A percentile compares a stretch with the other conserved stretches of the same genome.
phyloP scores from a whole-genome alignment of 2,329 filamentous ascomycete genomes.

The Ophiostoma tasmaniense region DNA sequence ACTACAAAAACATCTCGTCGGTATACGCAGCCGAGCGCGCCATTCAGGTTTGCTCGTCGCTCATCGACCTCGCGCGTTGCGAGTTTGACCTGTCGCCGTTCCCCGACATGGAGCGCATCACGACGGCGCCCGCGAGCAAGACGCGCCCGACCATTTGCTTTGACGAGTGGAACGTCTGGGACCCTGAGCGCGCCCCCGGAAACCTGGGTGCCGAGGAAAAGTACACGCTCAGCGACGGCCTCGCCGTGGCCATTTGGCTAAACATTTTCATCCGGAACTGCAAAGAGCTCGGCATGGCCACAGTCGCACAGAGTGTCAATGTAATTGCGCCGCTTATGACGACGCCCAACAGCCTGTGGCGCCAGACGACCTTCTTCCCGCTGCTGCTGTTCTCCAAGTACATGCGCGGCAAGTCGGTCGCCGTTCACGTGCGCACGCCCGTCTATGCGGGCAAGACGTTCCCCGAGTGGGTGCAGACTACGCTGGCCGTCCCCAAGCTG shows the following conservation, averaged over 20 bases:
- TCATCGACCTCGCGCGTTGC: constrained; percentile 59
- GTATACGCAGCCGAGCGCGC: constrained; percentile 63
- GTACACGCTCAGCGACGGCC: constrained; percentile 66
- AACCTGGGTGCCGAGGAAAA: constrained; percentile 63
- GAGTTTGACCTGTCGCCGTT: background rate
- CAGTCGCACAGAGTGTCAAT: constrained; percentile 69
- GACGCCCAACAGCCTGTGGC: constrained; percentile 43
- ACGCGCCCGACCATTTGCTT: constrained; percentile 58
- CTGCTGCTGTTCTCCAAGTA: constrained; percentile 59
- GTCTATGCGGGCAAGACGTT: constrained; percentile 60
- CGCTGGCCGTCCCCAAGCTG: constrained; percentile 51
- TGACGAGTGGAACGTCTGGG: constrained; percentile 82
- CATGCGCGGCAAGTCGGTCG: constrained; percentile 66
- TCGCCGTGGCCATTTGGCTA: constrained; percentile 67
- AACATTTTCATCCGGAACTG: constrained; percentile 70
- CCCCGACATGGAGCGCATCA: background rate
- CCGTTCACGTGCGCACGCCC: constrained; percentile 53
- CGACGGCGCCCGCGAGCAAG: background rate
- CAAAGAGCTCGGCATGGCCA: constrained; percentile 65
- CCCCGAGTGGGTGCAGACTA: constrained; percentile 57
- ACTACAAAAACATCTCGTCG: constrained; percentile 62
- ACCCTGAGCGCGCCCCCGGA: constrained; percentile 61
- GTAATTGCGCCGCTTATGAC: constrained; percentile 74
- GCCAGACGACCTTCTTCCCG: constrained; percentile 70
- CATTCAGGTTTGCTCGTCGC: constrained; percentile 58